phyloP scores from a whole-genome alignment of 2,329 filamentous ascomycete species.

The Beauveria sp. region DNA sequence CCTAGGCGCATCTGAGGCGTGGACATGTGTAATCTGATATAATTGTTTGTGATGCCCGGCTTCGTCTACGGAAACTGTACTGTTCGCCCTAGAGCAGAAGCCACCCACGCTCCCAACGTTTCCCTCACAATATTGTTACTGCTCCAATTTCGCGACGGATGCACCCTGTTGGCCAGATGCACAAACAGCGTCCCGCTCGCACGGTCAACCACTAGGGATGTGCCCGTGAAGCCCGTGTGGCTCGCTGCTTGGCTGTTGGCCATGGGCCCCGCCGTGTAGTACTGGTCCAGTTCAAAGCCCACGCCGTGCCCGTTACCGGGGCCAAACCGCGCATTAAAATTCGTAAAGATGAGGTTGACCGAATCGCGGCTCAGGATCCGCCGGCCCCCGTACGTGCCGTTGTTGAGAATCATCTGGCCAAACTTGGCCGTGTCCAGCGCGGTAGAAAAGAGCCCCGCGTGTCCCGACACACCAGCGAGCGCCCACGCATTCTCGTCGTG shows the following conservation, averaged over 20 bases:
- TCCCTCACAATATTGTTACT: conserved; percentile 22
- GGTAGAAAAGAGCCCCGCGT: conserved; percentile 29
- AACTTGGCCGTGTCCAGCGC: conserved; percentile 23
- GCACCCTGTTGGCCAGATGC: conserved; percentile 17
- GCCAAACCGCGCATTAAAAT: conserved; percentile 23
- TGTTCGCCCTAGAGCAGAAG: conserved; percentile 13
- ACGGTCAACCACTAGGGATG: conserved; percentile 19
- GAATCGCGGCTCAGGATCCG: conserved; percentile 20
- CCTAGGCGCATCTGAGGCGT: too few relatives aligned
- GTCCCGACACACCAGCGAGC: conserved; percentile 26
- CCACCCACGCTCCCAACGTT: conserved; percentile 16
- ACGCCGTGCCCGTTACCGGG: conserved; percentile 20
- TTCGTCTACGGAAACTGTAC: conserved; percentile 11
- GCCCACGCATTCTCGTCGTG: conserved; percentile 30
- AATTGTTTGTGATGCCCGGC: not conserved
- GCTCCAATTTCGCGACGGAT: conserved; percentile 23
- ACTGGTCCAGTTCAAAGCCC: conserved; percentile 26
- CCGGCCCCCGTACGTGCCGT: conserved; percentile 25
- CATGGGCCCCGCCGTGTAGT: conserved; percentile 24
- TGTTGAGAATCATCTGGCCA: conserved; percentile 30
- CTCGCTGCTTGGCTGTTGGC: conserved; percentile 17
- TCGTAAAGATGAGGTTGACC: conserved; percentile 26
- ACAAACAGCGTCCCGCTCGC: conserved; percentile 15
- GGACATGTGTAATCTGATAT: too few relatives aligned
- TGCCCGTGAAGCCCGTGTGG: conserved; percentile 20